Conservation (phyloP, 495 filamentous ascomycete genomes). For the Tuber magnatum region DNA sequence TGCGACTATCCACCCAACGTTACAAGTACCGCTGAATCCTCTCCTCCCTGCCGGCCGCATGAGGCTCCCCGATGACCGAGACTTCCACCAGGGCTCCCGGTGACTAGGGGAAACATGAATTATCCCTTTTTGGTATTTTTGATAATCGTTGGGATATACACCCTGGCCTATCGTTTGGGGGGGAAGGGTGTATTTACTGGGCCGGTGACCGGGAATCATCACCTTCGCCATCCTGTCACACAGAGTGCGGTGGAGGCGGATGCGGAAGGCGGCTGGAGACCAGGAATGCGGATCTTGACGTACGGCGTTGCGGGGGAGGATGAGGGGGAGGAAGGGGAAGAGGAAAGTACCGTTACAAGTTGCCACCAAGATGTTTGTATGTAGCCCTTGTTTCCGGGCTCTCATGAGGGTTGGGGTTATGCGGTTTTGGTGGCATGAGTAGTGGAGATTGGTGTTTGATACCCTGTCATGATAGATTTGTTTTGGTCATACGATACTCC, state of each 20-base stretch:
- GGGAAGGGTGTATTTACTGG: conserved; percentile 49
- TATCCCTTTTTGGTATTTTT: conserved; percentile 65
- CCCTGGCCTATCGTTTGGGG: conserved; percentile 64
- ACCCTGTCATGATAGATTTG: neutral
- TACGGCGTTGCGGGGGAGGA: neutral
- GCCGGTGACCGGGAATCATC: neutral
- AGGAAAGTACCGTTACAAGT: conserved; percentile 7
- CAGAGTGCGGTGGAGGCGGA: neutral
- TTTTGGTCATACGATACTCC: neutral
- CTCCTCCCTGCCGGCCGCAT: conserved; percentile 62
- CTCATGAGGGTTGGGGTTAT: neutral
- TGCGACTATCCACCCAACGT: conserved; percentile 54
- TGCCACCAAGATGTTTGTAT: conserved; percentile 1
- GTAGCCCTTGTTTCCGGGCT: neutral
- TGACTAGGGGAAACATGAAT: conserved; percentile 66
- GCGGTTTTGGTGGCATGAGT: neutral
- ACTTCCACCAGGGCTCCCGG: conserved; percentile 61
- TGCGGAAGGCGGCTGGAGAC: neutral
- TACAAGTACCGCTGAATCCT: conserved; percentile 63
- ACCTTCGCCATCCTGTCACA: neutral
- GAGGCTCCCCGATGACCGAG: conserved; percentile 54
- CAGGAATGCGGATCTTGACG: neutral
- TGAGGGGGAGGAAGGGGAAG: conserved; percentile 7
- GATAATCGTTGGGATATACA: conserved; percentile 59
- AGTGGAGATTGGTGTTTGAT: neutral